Evolutionary conservation across 2,329 filamentous ascomycete genomes (phyloP).

Genomic region (Alternaria arbusti): DNA sequence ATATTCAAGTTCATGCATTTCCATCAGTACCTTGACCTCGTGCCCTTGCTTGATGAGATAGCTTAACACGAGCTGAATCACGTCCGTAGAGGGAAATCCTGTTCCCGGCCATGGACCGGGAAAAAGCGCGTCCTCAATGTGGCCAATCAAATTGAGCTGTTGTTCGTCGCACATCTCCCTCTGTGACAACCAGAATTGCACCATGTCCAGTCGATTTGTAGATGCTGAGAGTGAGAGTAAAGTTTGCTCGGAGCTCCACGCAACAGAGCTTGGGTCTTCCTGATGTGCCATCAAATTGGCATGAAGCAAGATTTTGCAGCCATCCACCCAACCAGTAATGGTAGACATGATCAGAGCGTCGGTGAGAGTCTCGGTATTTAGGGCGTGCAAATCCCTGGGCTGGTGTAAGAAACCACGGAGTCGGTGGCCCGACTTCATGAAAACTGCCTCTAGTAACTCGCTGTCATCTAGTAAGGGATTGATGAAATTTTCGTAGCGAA

Average conservation of each 20-base stretch:
- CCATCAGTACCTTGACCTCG: not conserved
- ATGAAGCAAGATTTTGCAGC: not conserved
- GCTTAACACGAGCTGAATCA: not conserved
- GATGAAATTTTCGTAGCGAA: not conserved
- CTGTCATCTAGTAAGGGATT: not conserved
- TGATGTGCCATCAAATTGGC: fast-evolving
- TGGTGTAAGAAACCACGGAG: not conserved
- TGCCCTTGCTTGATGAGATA: not conserved
- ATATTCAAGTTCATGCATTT: not conserved
- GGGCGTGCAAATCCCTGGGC: fast-evolving
- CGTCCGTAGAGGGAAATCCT: no score
- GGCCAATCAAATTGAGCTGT: not conserved
- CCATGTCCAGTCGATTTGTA: not conserved
- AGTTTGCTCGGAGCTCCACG: fast-evolving
- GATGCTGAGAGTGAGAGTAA: not conserved
- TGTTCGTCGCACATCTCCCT: not conserved
- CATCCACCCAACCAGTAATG: not conserved
- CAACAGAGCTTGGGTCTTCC: fast-evolving
- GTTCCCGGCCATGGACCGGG: no score
- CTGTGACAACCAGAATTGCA: not conserved
- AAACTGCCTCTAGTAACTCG: not conserved
- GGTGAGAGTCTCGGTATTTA: fast-evolving
- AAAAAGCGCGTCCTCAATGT: not conserved
- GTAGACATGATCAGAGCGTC: not conserved
- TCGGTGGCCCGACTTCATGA: not conserved